Conservation (phyloP, 352 stramenopile genomes). For the Saprolegnia parasitica region DNA sequence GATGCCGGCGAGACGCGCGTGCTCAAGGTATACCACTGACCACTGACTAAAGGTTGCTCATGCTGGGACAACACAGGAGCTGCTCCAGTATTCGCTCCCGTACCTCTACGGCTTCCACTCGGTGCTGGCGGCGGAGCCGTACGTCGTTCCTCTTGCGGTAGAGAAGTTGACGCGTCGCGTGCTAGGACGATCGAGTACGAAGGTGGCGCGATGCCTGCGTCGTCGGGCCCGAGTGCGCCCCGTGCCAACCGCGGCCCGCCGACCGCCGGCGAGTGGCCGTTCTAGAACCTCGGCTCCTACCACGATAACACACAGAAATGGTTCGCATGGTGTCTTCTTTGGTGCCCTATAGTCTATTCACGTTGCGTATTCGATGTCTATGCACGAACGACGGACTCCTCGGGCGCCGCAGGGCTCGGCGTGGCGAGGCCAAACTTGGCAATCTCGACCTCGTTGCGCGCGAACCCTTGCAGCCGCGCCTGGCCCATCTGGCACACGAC, state of each 20-base stretch:
- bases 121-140: slow-evolving; percentile 64
- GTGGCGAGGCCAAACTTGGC: slow-evolving; percentile 11
- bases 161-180: background rate
- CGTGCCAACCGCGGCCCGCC: slow-evolving; percentile 32
- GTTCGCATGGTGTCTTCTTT: no score
- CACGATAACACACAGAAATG: no score
- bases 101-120: slow-evolving; percentile 74
- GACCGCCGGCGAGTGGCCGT: slow-evolving; percentile 66
- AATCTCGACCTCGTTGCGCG: slow-evolving; percentile 19
- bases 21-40: slow-evolving; percentile 33
- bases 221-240: slow-evolving; percentile 31
- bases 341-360: no score
- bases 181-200: slow-evolving; percentile 30
- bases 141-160: slow-evolving; percentile 29
- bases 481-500: slow-evolving; percentile 24
- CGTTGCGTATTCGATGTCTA: no score
- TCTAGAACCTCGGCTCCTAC: slow-evolving; percentile 36
- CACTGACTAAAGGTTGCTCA: slow-evolving; percentile 16
- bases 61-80: slow-evolving; percentile 38
- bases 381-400: background rate
- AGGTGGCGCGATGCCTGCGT: slow-evolving; percentile 27
- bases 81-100: slow-evolving; percentile 72
- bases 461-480: slow-evolving; percentile 19
- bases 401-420: background rate
- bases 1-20: slow-evolving; percentile 66